These are phyloP conservation scores for Petunia axillaris DNA, from an alignment of 257 asterid species.

Conservation along the genomic window DNA sequence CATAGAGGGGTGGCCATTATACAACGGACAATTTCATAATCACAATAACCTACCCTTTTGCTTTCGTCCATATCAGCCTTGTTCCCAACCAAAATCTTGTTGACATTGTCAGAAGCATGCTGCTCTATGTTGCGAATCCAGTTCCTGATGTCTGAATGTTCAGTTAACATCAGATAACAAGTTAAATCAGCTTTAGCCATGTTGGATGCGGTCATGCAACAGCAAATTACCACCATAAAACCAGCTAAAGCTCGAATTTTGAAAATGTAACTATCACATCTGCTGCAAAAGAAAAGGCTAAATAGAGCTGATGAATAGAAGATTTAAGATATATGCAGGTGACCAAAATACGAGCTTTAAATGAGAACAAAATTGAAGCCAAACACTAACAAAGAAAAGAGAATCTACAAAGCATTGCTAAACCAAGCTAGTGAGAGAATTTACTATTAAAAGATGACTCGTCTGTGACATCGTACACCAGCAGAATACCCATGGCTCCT, in stretches of 20 bases:
- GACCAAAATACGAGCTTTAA: not conserved
- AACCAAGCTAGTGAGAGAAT: conserved; percentile 26
- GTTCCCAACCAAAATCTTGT: conserved; percentile 79
- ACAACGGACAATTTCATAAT: not conserved
- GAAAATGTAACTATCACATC: not conserved
- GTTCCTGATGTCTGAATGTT: conserved; percentile 64
- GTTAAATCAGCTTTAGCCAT: conserved; percentile 17
- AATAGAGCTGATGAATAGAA: not conserved
- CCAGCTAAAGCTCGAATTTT: conserved; percentile 6
- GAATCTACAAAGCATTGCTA: not conserved
- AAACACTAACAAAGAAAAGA: not conserved
- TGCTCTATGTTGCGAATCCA: conserved; percentile 86
- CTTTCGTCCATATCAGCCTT: conserved; percentile 94
- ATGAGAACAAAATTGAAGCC: not conserved
- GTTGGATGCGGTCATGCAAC: not conserved
- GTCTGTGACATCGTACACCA: conserved; percentile 82
- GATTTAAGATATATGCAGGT: not conserved
- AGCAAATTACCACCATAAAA: not conserved
- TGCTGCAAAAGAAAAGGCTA: not conserved
- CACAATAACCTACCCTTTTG: conserved; percentile 61
- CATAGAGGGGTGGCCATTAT: not conserved
- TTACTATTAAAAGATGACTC: conserved; percentile 83
- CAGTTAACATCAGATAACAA: conserved; percentile 18
- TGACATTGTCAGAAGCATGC: conserved; percentile 79
- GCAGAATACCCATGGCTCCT: conserved; percentile 88